Percentiles rank a stretch among this genome's conserved stretches.
These are phyloP conservation scores for Triadica sebifera DNA, from an alignment of 345 rosid species.

Conservation along the genomic window DNA sequence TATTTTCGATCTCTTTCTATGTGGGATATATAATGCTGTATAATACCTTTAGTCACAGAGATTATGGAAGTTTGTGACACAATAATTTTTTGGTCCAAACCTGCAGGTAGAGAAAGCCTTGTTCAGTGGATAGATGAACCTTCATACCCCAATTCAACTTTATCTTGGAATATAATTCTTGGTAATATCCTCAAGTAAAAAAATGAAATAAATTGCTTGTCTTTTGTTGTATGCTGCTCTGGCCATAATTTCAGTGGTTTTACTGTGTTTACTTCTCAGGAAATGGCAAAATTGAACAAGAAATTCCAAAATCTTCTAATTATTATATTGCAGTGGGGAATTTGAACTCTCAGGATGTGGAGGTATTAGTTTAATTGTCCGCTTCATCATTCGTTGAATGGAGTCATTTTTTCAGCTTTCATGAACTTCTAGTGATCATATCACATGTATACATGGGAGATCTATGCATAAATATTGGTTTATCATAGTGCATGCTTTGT, in stretches of 20 bases:
- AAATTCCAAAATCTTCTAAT: slow-evolving; percentile 32
- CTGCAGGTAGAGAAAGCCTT: slow-evolving; percentile 48
- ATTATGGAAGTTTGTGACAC: no score
- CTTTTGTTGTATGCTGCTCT: neutral
- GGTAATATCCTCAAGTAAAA: slow-evolving; percentile 26
- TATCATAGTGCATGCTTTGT: neutral
- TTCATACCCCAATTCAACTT: slow-evolving; percentile 50
- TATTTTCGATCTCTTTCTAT: no score
- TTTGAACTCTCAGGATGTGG: slow-evolving; percentile 46
- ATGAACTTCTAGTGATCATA: neutral
- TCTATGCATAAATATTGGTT: neutral
- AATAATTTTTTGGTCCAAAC: neutral
- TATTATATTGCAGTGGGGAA: slow-evolving; percentile 56
- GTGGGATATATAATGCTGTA: no score
- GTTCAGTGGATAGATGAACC: slow-evolving; percentile 55
- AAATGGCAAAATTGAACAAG: slow-evolving; percentile 48
- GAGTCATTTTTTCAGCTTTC: neutral
- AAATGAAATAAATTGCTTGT: neutral
- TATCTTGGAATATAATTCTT: slow-evolving; percentile 55
- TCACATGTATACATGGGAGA: neutral
- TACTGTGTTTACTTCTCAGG: slow-evolving; percentile 32
- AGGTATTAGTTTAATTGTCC: slow-evolving; percentile 35
- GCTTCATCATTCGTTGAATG: neutral
- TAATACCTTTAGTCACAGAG: no score
- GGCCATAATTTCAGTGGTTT: neutral